Evolutionary conservation across 176 grass and related monocot genomes (phyloP).

Genomic region (Pharus latifolius): DNA sequence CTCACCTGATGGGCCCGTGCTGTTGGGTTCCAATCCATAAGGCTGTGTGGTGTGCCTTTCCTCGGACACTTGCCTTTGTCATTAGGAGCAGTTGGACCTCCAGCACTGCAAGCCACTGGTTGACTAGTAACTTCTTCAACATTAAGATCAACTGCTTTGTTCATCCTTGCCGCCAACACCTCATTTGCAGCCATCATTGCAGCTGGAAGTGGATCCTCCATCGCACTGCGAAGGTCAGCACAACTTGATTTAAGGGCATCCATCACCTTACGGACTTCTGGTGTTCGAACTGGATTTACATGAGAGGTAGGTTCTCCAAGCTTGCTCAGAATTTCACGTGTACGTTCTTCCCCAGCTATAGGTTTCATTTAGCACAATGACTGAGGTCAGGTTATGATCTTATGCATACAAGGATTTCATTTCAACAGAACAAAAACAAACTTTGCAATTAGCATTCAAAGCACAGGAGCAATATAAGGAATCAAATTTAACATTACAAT

Average conservation of each 20-base stretch:
- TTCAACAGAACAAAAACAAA: background rate
- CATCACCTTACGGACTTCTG: slow-evolving; percentile 32
- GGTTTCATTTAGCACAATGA: slow-evolving; percentile 9
- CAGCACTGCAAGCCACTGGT: background rate
- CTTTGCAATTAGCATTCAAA: background rate
- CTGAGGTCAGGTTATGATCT: background rate
- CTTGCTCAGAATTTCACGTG: slow-evolving; percentile 8
- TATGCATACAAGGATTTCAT: background rate
- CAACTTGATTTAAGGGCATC: slow-evolving; percentile 41
- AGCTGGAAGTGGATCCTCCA: slow-evolving; percentile 46
- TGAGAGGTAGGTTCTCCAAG: background rate
- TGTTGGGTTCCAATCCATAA: slow-evolving; percentile 66
- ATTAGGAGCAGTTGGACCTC: background rate
- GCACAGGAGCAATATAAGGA: background rate
- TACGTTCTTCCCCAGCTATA: slow-evolving; percentile 20
- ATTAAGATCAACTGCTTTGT: background rate
- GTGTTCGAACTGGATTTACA: slow-evolving; percentile 17
- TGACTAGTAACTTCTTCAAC: background rate
- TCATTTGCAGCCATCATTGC: slow-evolving; percentile 36
- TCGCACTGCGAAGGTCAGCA: slow-evolving; percentile 27
- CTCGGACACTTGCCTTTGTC: background rate
- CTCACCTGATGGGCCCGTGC: slow-evolving; percentile 29
- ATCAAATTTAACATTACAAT: no score
- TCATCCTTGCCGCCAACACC: slow-evolving; percentile 24
- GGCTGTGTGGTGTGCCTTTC: background rate